phyloP scores from a whole-genome alignment of 805 yeast genomes.

The Ascoidea asiatica region DNA sequence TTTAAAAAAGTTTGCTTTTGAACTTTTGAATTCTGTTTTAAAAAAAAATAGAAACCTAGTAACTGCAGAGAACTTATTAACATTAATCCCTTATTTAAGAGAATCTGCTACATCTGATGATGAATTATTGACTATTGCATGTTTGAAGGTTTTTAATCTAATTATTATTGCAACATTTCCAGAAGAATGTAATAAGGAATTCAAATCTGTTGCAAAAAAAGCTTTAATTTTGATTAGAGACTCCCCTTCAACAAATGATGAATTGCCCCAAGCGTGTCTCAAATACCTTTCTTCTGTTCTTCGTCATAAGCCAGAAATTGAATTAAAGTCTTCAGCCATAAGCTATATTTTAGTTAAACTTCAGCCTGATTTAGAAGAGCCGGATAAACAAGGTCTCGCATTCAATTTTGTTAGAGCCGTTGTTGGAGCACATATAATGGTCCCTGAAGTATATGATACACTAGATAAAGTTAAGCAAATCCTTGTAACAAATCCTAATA shows the following conservation, averaged over 20 bases:
- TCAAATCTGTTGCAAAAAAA: slow-evolving; percentile 47
- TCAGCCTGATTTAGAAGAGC: slow-evolving; percentile 82
- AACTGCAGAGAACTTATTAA: slow-evolving; percentile 46
- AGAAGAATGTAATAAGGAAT: slow-evolving; percentile 27
- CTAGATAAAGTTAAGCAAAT: slow-evolving; percentile 71
- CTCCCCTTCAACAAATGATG: slow-evolving; percentile 65
- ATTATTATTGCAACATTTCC: slow-evolving; percentile 51
- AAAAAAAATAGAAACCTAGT: slow-evolving; percentile 47
- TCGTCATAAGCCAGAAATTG: slow-evolving; percentile 52
- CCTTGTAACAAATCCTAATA: slow-evolving; percentile 82
- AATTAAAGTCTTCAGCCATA: slow-evolving; percentile 56
- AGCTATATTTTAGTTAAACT: slow-evolving; percentile 61
- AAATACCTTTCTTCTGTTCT: slow-evolving; percentile 61
- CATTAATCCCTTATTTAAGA: slow-evolving; percentile 64
- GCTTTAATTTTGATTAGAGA: slow-evolving; percentile 55
- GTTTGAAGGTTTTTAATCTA: slow-evolving; percentile 48
- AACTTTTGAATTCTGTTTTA: slow-evolving; percentile 59
- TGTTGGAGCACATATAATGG: slow-evolving; percentile 55
- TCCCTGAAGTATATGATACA: slow-evolving; percentile 83
- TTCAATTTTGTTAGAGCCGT: slow-evolving; percentile 72
- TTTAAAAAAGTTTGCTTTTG: slow-evolving; percentile 65
- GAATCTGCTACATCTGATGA: slow-evolving; percentile 47
- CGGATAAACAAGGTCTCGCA: slow-evolving; percentile 77
- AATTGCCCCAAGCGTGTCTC: slow-evolving; percentile 67
- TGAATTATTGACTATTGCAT: slow-evolving; percentile 64